phyloP scores from a whole-genome alignment of 129 eudicot genomes.

The Smallanthus sonchifolius region DNA sequence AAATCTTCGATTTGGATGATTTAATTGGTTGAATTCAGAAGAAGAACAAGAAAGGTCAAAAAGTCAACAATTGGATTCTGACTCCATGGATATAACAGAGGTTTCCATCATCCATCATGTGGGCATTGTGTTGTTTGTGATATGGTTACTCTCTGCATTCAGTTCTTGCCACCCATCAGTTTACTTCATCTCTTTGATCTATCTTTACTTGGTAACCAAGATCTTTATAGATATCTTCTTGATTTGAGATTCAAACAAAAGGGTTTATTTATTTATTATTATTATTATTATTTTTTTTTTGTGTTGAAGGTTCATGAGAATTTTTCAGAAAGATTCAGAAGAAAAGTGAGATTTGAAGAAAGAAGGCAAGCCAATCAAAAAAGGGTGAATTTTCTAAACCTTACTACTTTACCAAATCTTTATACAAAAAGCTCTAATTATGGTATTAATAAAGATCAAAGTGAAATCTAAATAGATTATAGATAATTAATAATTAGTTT shows the following conservation, averaged over 20 bases:
- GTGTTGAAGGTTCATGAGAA: constrained; percentile 67
- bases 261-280: background rate
- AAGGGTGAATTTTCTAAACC: constrained; percentile 43
- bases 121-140: constrained; percentile 58
- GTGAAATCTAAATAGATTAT: background rate
- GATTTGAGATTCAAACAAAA: background rate
- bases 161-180: constrained; percentile 48
- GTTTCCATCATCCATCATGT: constrained; percentile 71
- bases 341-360: constrained; percentile 72
- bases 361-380: constrained; percentile 61
- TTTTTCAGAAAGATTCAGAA: constrained; percentile 58
- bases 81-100: constrained; percentile 51
- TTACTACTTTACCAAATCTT: background rate
- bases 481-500: background rate
- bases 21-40: constrained; percentile 16
- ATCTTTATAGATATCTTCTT: background rate
- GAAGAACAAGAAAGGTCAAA: constrained; percentile 8
- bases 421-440: background rate
- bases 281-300: no score
- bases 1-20: background rate
- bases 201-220: constrained; percentile 59
- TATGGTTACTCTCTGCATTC: constrained; percentile 61
- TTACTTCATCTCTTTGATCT: constrained; percentile 56
- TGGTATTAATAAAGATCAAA: background rate
- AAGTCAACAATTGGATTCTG: constrained; percentile 4